Evolutionary conservation across 1,139 yeast species (phyloP).

Genomic region (Nakaseomyces sp.): DNA sequence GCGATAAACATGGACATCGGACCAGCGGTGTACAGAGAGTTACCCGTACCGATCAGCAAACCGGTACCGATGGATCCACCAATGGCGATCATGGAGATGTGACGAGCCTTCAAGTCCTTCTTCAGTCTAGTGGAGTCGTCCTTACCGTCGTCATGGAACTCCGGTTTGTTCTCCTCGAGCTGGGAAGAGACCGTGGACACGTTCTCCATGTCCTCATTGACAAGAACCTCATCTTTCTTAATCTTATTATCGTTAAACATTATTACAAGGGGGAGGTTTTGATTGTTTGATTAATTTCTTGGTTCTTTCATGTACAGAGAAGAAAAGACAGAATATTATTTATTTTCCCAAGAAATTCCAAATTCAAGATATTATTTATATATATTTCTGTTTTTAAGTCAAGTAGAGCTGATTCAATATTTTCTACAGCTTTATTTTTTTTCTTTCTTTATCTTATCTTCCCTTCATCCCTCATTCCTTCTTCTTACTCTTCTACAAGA

Average conservation of each 20-base stretch:
- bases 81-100: conserved; percentile 64
- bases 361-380: no score
- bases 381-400: no score
- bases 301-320: no score
- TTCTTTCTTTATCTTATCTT: no score
- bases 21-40: conserved; percentile 55
- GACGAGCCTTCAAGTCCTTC: conserved; percentile 58
- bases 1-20: conserved; percentile 61
- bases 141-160: conserved; percentile 20
- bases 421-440: no score
- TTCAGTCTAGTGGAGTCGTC: conserved; percentile 48
- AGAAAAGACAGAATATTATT: no score
- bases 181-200: conserved; percentile 3
- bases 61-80: conserved; percentile 59
- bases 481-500: background rate
- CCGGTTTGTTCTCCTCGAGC: conserved; percentile 3
- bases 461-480: no score
- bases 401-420: no score
- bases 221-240: conserved; percentile 3
- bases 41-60: conserved; percentile 60
- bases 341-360: no score
- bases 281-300: no score
- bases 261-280: no score
- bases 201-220: conserved; percentile 2
- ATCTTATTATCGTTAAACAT: background rate